Evolutionary conservation across 2,329 filamentous ascomycete genomes (phyloP), one percentile per base, ranked within the genome.

Genomic region (Alternaria sp.): DNA sequence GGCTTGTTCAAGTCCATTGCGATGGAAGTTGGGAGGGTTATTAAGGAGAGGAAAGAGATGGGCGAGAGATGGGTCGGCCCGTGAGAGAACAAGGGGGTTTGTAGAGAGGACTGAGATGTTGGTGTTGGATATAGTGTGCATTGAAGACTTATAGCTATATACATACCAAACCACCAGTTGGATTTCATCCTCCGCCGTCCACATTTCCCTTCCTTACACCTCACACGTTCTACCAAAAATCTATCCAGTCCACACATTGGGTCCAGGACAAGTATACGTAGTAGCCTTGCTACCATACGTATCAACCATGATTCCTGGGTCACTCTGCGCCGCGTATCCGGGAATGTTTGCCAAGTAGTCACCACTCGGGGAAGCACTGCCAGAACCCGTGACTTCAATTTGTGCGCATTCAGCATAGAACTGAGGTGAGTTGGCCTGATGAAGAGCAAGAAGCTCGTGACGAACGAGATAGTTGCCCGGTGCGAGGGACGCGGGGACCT

Each of bases 341-440:
- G 78, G 85, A 57, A 87, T 86, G 10, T 75, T 81, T 5, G 82
- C 80, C 28, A 86, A 66, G 55, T 75, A 82, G 10, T 78, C 72
- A 10, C 79, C 78, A 23, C 80, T 75, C 0, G 86, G 85, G 8
- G 72, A 70, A 4, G 78, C 82, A 11, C 76, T 81, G 10, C 87
- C 86, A 28, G 79, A 81, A 2, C 86, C 86, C 1, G 83, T 83
- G 28, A 88, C 83, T n/a, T 79, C 79, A 28, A 88, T 67, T 74
- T 88, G 86, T 0, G 86, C 86, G 65, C 87, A 88, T 73, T 88
- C 86, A 8, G 86, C 82, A 70, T 87, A 87, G 70, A 87, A 84
- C 68, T 85, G 83, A 2, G 84, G 83, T 1, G 69, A 67, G 61
- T 86, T 85, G 33, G 83, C 81, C 74, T 87, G 85, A 75, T 88